Conservation (phyloP, 768 basidiomycete genomes). For the Lentinula boryana region DNA sequence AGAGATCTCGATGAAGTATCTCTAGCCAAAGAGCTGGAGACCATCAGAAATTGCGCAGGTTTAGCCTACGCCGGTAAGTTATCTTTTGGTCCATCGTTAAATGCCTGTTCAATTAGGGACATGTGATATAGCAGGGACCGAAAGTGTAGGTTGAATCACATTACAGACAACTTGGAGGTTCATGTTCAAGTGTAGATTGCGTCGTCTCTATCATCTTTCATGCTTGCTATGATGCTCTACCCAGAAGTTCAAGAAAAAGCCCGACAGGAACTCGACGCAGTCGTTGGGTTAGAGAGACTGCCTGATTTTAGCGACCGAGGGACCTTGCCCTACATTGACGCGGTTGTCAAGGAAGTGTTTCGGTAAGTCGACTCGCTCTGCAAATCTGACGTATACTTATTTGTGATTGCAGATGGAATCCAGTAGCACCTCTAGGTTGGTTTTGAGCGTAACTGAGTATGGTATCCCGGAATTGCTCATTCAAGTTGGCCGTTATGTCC, state of each 20-base stretch:
- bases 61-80: conserved; percentile 30
- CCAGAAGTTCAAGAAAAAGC: conserved; percentile 21
- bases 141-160: conserved; percentile 25
- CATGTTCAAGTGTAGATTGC: background rate
- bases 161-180: background rate
- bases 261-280: conserved; percentile 21
- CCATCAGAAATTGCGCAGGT: conserved; percentile 29
- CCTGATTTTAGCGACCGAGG: conserved; percentile 15
- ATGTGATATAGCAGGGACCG: conserved; percentile 28
- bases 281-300: conserved; percentile 20
- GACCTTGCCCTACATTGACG: conserved; percentile 15
- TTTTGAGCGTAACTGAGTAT: conserved; percentile 6
- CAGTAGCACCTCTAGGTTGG: conserved; percentile 19
- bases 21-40: conserved; percentile 18
- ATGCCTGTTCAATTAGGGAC: background rate
- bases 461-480: background rate
- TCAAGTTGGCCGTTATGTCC: background rate
- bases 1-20: conserved; percentile 1
- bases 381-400: background rate
- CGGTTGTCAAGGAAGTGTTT: conserved; percentile 15
- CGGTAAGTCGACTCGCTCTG: background rate
- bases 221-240: conserved; percentile 20
- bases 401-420: conserved; percentile 5
- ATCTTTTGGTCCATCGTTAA: background rate
- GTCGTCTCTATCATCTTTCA: conserved; percentile 13